These are phyloP conservation scores for Lagenidium giganteum DNA, from an alignment of 352 stramenopile genomes.

Conservation along the genomic window DNA sequence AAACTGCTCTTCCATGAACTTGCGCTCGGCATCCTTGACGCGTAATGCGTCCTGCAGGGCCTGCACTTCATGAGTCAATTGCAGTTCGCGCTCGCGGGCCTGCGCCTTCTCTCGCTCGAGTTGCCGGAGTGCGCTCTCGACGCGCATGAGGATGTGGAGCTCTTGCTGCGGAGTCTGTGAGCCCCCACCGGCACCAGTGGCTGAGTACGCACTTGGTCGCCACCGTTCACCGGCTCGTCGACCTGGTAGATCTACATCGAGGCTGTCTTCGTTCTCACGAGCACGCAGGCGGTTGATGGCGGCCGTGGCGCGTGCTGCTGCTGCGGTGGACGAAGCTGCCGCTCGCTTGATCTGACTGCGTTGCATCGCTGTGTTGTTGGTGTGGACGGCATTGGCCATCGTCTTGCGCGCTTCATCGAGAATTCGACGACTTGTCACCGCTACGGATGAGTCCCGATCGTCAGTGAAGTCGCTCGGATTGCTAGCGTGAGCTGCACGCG, in stretches of 20 bases:
- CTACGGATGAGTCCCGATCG: not conserved
- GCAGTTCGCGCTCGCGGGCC: constrained; percentile 36
- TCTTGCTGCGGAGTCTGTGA: constrained; percentile 32
- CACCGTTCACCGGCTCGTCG: no score
- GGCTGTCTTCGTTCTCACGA: constrained; percentile 6
- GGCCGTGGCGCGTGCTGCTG: no score
- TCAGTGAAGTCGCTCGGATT: not conserved
- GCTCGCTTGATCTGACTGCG: not conserved
- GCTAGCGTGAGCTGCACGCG: not conserved
- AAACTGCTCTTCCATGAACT: constrained; percentile 43
- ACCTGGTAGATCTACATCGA: not conserved
- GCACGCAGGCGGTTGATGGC: constrained; percentile 16
- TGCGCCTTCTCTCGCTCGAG: constrained; percentile 65
- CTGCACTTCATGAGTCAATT: constrained; percentile 50
- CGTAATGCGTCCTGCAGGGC: constrained; percentile 45
- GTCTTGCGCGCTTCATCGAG: constrained; percentile 6
- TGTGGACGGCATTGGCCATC: constrained; percentile 1
- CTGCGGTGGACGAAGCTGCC: constrained; percentile 3
- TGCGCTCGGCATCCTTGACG: constrained; percentile 43
- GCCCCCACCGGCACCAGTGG: constrained; percentile 4
- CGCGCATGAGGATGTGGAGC: constrained; percentile 64
- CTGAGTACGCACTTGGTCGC: not conserved
- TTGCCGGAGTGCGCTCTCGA: constrained; percentile 61
- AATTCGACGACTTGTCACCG: no score
- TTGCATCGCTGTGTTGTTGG: not conserved